Evolutionary conservation across 176 grass and related monocot genomes (phyloP), one percentile per base, ranked within the genome.

Genomic region (Hsuehochloa calcarea): DNA sequence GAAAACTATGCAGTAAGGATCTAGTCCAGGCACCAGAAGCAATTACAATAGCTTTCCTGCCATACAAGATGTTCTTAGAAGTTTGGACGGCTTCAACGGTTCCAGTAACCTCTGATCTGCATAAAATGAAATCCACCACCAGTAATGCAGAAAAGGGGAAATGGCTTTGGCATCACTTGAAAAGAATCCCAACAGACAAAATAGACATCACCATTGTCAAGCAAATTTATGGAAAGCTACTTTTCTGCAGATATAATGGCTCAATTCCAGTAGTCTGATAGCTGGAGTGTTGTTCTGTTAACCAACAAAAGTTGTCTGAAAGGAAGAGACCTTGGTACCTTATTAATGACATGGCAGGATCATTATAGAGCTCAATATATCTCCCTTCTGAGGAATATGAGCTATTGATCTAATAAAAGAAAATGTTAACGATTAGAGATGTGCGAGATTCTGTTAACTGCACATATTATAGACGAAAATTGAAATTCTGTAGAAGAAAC

Each of bases 21-120:
- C 93, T 72, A 62, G 84, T 95, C 96, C 96, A 93, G 45, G 96
- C 93, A 84, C 91, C 93, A 78, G 91, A 90, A 84, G 96, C 89
- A 62, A 98, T 88, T 55, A 94, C 81, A 79, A 93, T 68, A 85
- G 93, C 93, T 87, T 90, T 98, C 86, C 82, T 93, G 44, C 82
- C 91, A 89, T 90, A 93, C 51, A 98, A 84, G 72, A 84, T 93
- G 61, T 87, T 91, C 45, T 92, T 87, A 43, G 85, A 93, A 80
- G 96, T 98, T 92, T 95, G 89, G 65, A 98, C 86, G 78, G 63
- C 93, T 90, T 97, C 89, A 80, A 98, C 83, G 82, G 39, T 77
- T 90, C 91, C 93, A 90, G 79, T 90, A 87, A 81, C 67, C 8
- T 90, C 83, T 49, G 91, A 95, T 85, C 96, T 98, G 87, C 60